phyloP scores from a whole-genome alignment of 148 eudicot species.

The Simmondsia chinensis region DNA sequence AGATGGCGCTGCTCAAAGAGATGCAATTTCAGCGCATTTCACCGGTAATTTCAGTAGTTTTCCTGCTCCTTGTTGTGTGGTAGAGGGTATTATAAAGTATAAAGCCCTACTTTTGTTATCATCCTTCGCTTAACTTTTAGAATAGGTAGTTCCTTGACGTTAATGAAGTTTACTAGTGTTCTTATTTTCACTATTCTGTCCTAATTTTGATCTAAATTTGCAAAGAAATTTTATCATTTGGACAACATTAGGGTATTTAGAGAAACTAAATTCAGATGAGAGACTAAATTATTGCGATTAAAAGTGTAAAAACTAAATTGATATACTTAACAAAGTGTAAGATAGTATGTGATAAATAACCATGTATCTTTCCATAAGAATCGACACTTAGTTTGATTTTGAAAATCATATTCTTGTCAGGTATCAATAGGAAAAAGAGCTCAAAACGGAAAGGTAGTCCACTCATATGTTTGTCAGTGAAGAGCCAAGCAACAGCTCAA shows the following conservation, averaged over 20 bases:
- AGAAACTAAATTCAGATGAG: no score
- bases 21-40: constrained; percentile 7
- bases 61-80: background rate
- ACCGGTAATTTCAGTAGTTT: constrained; percentile 22
- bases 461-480: constrained; percentile 34
- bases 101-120: no score
- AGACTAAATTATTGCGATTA: no score
- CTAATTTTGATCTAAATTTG: background rate
- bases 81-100: no score
- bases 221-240: no score
- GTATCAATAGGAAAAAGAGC: constrained; percentile 16
- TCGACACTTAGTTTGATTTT: constrained; percentile 5
- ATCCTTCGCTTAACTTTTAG: no score
- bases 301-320: no score
- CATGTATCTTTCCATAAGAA: background rate
- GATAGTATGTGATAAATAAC: no score
- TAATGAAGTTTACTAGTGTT: no score
- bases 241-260: no score
- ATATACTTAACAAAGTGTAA: no score
- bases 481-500: constrained; percentile 28
- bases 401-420: constrained; percentile 19
- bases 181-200: constrained; percentile 1
- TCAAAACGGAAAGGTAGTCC: constrained; percentile 17
- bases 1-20: constrained; percentile 9
- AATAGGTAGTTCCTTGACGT: no score